These are phyloP conservation scores for Tylopilus felleus DNA, from an alignment of 768 basidiomycete genomes.

Conservation along the genomic window DNA sequence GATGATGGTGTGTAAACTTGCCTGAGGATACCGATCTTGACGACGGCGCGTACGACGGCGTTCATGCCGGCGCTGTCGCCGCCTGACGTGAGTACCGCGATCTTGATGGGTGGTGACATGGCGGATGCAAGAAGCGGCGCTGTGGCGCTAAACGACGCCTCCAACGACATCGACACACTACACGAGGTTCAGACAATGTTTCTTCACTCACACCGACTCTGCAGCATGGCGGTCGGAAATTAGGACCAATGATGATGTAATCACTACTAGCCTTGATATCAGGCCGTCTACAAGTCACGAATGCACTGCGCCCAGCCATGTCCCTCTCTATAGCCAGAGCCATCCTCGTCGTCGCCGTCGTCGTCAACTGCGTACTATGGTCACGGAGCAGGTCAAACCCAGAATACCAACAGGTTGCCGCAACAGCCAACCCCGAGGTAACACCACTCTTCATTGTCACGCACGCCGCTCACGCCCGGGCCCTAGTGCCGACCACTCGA, in stretches of 20 bases:
- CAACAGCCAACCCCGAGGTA: neutral
- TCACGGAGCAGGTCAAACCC: neutral
- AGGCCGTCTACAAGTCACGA: neutral
- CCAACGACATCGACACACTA: too few relatives aligned
- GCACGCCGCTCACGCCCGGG: neutral
- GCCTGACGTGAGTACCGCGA: constrained; percentile 92
- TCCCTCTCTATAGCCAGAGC: constrained; percentile 42
- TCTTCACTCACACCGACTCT: too few relatives aligned
- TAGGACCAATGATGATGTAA: constrained; percentile 19
- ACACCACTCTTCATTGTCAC: neutral
- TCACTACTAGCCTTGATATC: neutral
- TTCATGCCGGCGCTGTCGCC: constrained; percentile 99
- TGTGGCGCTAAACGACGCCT: too few relatives aligned
- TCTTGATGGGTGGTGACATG: constrained; percentile 54
- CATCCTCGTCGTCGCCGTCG: constrained; percentile 49
- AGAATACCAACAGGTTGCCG: neutral
- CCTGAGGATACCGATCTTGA: constrained; percentile 90
- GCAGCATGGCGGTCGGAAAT: too few relatives aligned
- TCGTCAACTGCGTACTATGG: constrained; percentile 56
- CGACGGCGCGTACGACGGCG: constrained; percentile 89
- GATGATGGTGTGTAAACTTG: constrained; percentile 35
- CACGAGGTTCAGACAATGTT: too few relatives aligned
- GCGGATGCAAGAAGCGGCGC: too few relatives aligned
- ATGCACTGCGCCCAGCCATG: constrained; percentile 35
- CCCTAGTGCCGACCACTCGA: constrained; percentile 64